Percentiles rank a stretch among this genome's conserved stretches.
Conservation (phyloP, 108 stramenopile species). For the Skeletonema menzelii region DNA sequence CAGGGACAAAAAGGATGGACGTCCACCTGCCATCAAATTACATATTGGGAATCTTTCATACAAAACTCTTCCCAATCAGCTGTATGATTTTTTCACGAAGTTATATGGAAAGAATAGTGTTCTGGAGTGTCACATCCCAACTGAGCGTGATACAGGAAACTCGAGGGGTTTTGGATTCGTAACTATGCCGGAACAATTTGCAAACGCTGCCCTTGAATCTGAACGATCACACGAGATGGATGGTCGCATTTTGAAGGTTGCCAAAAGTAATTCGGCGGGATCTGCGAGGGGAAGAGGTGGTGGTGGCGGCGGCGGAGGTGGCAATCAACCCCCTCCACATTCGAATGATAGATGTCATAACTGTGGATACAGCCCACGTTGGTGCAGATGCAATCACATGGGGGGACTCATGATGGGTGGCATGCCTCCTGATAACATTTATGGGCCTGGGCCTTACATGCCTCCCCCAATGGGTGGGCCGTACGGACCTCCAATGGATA, state of each 20-base stretch:
- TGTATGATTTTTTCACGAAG: slow-evolving; percentile 75
- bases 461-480: slow-evolving; percentile 24
- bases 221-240: slow-evolving; percentile 73
- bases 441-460: slow-evolving; percentile 39
- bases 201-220: slow-evolving; percentile 59
- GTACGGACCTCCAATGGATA: slow-evolving; percentile 29
- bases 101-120: slow-evolving; percentile 78
- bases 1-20: slow-evolving; percentile 51
- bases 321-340: slow-evolving; percentile 16
- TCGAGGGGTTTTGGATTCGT: slow-evolving; percentile 91
- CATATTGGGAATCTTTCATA: slow-evolving; percentile 89
- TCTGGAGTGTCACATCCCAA: slow-evolving; percentile 87
- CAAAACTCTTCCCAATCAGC: slow-evolving; percentile 66
- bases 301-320: not conserved
- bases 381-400: slow-evolving; percentile 70
- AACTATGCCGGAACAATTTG: slow-evolving; percentile 71
- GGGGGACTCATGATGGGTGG: slow-evolving; percentile 32
- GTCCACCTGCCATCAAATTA: slow-evolving; percentile 81
- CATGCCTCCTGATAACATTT: slow-evolving; percentile 29
- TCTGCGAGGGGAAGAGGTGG: slow-evolving; percentile 44
- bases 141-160: slow-evolving; percentile 76
- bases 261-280: slow-evolving; percentile 83
- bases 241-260: slow-evolving; percentile 79
- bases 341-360: slow-evolving; percentile 64
- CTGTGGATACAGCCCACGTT: slow-evolving; percentile 87